Conservation (phyloP, 176 grass and related monocot species). For the maize (Zea mays) region DNA sequence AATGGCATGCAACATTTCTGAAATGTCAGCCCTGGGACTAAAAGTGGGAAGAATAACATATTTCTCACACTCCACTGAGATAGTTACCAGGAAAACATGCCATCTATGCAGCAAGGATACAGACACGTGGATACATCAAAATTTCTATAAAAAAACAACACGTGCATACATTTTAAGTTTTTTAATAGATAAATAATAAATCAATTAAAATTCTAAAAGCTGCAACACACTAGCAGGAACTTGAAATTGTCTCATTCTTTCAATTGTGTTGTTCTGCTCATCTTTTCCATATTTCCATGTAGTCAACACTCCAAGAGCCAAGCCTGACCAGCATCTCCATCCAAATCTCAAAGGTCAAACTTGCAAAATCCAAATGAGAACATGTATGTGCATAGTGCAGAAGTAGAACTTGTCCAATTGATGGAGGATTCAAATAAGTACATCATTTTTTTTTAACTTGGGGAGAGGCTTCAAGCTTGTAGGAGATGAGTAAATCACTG, state of each 20-base stretch:
- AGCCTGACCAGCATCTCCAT: neutral
- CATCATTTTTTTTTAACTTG: neutral
- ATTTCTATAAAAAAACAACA: neutral
- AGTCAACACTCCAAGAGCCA: neutral
- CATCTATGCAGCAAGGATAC: neutral
- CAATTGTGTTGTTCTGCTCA: neutral
- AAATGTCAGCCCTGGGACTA: conserved; percentile 9
- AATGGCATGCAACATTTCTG: conserved; percentile 21
- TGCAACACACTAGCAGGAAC: neutral
- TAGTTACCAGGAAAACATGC: neutral
- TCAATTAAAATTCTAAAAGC: neutral
- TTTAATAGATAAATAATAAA: neutral
- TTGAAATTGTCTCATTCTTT: neutral
- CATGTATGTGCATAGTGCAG: neutral
- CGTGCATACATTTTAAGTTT: neutral
- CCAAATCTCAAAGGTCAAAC: neutral
- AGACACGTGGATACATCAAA: neutral
- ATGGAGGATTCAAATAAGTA: neutral
- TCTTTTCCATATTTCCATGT: neutral
- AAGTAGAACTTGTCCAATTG: neutral
- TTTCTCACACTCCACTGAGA: neutral
- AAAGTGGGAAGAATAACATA: neutral
- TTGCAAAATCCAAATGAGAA: neutral
- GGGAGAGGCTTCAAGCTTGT: neutral
- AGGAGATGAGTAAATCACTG: neutral